Evolutionary conservation across 345 rosid genomes (phyloP).

Genomic region (Rhizophora apiculata): DNA sequence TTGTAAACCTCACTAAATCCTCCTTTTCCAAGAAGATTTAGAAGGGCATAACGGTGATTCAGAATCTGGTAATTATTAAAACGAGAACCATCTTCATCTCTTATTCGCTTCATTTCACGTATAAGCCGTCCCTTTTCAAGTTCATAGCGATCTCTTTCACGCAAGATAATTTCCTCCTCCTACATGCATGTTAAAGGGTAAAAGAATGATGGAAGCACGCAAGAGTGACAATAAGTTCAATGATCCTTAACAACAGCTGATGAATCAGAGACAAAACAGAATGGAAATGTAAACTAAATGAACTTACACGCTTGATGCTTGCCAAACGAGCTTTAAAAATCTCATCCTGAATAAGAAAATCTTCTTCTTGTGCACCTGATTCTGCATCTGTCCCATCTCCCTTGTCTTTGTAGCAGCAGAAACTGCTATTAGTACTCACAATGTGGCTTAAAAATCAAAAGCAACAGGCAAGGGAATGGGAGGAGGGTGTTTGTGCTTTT

Average conservation of each 20-base stretch:
- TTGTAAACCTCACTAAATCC: slow-evolving; percentile 99
- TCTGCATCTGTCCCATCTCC: slow-evolving; percentile 76
- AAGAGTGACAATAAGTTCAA: background rate
- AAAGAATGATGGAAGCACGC: background rate
- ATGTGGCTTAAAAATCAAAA: slow-evolving; percentile 4
- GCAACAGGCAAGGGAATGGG: background rate
- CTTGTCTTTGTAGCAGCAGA: slow-evolving; percentile 60
- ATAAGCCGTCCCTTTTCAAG: slow-evolving; percentile 95
- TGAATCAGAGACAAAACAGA: slow-evolving; percentile 4
- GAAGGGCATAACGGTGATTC: slow-evolving; percentile 78
- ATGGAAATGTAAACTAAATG: slow-evolving; percentile 13
- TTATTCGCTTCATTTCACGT: slow-evolving; percentile 94
- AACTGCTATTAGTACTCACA: slow-evolving; percentile 19
- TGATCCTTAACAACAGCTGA: slow-evolving; percentile 3
- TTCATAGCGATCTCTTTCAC: slow-evolving; percentile 97
- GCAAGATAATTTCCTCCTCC: slow-evolving; percentile 90
- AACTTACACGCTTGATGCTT: slow-evolving; percentile 92
- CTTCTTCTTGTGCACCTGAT: slow-evolving; percentile 78
- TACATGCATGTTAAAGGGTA: slow-evolving; percentile 29
- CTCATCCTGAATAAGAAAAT: slow-evolving; percentile 82
- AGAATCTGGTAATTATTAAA: slow-evolving; percentile 94
- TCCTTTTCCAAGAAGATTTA: slow-evolving; percentile 98
- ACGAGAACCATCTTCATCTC: slow-evolving; percentile 99
- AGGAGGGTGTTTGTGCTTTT: too few species aligned
- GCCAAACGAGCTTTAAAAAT: slow-evolving; percentile 89